Evolutionary conservation across 139 green algal species (phyloP).

Genomic region (Chlamydomonas sp.): DNA sequence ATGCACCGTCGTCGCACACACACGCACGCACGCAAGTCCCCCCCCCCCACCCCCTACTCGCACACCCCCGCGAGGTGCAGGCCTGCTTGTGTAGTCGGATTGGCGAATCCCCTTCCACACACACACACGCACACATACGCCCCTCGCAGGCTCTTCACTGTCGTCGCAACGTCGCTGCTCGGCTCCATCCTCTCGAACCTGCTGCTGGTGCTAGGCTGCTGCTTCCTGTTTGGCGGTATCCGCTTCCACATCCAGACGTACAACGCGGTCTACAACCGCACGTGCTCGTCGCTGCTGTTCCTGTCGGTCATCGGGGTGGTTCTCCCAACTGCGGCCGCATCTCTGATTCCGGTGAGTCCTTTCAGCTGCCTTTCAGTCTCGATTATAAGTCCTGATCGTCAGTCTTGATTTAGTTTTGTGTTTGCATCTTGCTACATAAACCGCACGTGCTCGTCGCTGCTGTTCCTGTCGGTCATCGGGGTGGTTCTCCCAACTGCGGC

Average conservation of each 20-base stretch:
- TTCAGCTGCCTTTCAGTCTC: no score
- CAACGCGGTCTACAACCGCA: constrained; percentile 41
- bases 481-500: constrained; percentile 2
- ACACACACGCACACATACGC: no score
- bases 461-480: constrained; percentile 74
- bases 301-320: constrained; percentile 69
- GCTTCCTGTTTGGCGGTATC: constrained; percentile 75
- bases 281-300: constrained; percentile 57
- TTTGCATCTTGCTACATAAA: no score
- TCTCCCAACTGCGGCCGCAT: constrained; percentile 55
- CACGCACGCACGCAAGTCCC: no score
- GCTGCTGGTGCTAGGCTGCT: constrained; percentile 84
- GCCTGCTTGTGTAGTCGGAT: no score
- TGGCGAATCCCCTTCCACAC: no score
- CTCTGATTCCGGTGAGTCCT: no score
- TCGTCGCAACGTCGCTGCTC: constrained; percentile 73
- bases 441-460: constrained; percentile 36
- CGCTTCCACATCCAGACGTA: constrained; percentile 67
- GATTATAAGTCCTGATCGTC: no score
- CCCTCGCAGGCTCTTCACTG: no score
- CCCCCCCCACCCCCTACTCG: no score
- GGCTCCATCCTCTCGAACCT: constrained; percentile 85
- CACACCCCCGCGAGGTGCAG: no score
- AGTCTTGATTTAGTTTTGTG: background rate
- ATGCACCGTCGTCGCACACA: no score